A percentile compares a stretch with the other conserved stretches of the same genome.
These are phyloP conservation scores for Boletus reticuloceps DNA, from an alignment of 768 basidiomycete species.

Conservation along the genomic window DNA sequence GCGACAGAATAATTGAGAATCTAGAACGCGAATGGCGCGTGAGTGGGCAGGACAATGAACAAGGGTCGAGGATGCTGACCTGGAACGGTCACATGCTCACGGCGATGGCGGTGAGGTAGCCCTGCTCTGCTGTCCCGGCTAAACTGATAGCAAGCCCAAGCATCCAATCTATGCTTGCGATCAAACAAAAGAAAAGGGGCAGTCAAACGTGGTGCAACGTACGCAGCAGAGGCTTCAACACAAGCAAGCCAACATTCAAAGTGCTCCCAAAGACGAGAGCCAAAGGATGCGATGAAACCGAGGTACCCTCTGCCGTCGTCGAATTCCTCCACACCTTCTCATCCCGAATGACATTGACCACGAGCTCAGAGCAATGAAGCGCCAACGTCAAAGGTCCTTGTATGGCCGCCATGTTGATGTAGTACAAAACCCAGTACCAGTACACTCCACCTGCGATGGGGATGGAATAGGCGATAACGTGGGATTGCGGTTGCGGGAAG, in stretches of 20 bases:
- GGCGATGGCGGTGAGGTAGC: constrained; percentile 10
- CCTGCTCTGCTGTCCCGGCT: constrained; percentile 9
- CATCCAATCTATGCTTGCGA: constrained; percentile 28
- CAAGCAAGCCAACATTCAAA: constrained; percentile 14
- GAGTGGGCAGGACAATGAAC: neutral
- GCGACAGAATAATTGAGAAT: constrained; percentile 25
- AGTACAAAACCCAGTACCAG: constrained; percentile 26
- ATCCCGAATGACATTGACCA: constrained; percentile 29
- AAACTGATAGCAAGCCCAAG: constrained; percentile 28
- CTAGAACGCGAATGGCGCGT: constrained; percentile 10
- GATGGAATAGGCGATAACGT: constrained; percentile 22
- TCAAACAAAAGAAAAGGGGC: neutral
- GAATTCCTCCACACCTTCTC: constrained; percentile 28
- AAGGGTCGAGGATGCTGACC: constrained; percentile 4
- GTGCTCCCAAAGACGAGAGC: constrained; percentile 18
- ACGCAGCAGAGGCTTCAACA: constrained; percentile 27
- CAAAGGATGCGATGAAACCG: constrained; percentile 18
- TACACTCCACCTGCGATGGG: constrained; percentile 15
- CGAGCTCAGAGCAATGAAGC: constrained; percentile 28
- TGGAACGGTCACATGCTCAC: constrained; percentile 29
- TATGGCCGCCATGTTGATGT: constrained; percentile 22
- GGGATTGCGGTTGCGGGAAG: constrained; percentile 19
- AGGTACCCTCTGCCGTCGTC: constrained; percentile 12
- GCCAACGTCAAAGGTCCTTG: constrained; percentile 30
- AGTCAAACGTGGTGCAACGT: constrained; percentile 2